phyloP scores from a whole-genome alignment of 805 yeast species.

The Kodamaea laetipori region DNA sequence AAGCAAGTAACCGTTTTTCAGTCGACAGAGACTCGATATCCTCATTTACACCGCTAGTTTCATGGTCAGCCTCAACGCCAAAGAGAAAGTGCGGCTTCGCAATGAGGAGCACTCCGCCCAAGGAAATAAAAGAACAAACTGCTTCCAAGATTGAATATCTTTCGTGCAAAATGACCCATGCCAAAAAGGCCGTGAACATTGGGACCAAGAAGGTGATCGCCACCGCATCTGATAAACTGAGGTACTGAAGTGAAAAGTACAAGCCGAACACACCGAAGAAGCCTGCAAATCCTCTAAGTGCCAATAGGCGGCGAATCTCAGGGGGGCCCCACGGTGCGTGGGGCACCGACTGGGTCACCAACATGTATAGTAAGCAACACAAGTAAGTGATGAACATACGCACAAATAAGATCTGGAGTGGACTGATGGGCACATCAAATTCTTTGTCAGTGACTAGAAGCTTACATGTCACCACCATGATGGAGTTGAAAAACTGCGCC shows the following conservation, averaged over 20 bases:
- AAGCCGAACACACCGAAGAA: constrained; percentile 74
- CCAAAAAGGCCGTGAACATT: constrained; percentile 70
- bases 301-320: constrained; percentile 53
- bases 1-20: constrained; percentile 59
- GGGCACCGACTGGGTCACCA: constrained; percentile 47
- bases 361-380: constrained; percentile 60
- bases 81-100: constrained; percentile 80
- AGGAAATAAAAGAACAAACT: constrained; percentile 64
- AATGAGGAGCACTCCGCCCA: constrained; percentile 75
- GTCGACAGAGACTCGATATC: constrained; percentile 55
- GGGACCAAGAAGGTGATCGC: constrained; percentile 81
- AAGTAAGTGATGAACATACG: constrained; percentile 74
- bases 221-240: constrained; percentile 79
- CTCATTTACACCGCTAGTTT: constrained; percentile 31
- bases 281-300: constrained; percentile 70
- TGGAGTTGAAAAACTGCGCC: constrained; percentile 73
- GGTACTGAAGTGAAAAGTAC: constrained; percentile 71
- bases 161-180: constrained; percentile 68
- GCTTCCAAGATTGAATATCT: constrained; percentile 67
- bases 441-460: constrained; percentile 67
- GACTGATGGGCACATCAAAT: constrained; percentile 64
- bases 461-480: constrained; percentile 77
- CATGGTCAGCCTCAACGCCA: constrained; percentile 42
- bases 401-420: constrained; percentile 73
- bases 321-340: constrained; percentile 73